Conservation (phyloP, 78 protist genomes). For the Chrysochromulina parva region DNA sequence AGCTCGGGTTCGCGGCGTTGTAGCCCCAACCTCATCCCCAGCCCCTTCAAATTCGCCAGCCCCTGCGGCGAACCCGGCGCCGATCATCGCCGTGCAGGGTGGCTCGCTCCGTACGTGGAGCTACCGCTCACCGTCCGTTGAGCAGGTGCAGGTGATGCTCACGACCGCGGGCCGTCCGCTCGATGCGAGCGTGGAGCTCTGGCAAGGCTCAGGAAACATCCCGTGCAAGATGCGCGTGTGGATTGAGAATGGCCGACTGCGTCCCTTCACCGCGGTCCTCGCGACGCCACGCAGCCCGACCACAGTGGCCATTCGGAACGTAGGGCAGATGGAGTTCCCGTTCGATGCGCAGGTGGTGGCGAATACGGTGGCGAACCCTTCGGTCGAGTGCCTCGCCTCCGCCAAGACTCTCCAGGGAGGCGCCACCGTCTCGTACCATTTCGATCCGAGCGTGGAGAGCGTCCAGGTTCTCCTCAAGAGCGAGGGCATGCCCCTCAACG, state of each 20-base stretch:
- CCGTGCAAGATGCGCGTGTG: not conserved
- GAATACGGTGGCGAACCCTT: not conserved
- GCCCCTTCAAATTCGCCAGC: too few relatives aligned
- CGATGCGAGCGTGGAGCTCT: not conserved
- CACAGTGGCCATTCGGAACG: not conserved
- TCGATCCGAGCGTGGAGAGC: not conserved
- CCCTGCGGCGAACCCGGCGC: too few relatives aligned
- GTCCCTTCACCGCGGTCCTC: not conserved
- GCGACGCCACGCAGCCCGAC: not conserved
- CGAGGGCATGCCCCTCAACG: not conserved
- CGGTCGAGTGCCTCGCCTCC: not conserved
- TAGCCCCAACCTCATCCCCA: too few relatives aligned
- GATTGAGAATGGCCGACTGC: not conserved
- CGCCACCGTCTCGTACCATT: not conserved
- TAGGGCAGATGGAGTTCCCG: not conserved
- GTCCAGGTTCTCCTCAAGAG: not conserved
- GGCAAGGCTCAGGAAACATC: not conserved
- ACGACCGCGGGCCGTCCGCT: not conserved
- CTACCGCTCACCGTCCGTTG: not conserved
- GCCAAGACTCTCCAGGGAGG: not conserved
- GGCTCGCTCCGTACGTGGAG: conserved; percentile 4
- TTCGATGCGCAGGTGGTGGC: not conserved
- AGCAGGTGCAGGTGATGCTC: not conserved
- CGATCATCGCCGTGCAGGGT: not conserved
- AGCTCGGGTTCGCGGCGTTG: too few relatives aligned